Evolutionary conservation across 2,329 filamentous ascomycete species (phyloP), one percentile per base, ranked within the genome.

Genomic region (Venturia carpophila): DNA sequence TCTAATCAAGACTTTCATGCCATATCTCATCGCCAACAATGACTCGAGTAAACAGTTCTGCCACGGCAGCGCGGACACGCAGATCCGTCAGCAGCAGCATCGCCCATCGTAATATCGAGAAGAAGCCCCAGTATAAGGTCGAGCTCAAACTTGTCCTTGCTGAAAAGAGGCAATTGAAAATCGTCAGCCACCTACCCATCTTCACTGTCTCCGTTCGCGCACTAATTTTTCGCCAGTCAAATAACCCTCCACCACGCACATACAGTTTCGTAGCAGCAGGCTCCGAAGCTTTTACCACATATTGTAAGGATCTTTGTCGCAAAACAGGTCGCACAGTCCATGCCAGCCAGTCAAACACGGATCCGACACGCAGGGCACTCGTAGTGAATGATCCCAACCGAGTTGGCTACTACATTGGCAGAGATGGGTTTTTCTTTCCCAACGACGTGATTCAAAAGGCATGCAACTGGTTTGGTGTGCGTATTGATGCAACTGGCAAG

Each of bases 391-490:
- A 79, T 61, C 79, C 76, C 15, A 79, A 82, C 63, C 79, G 81
- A 66, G 74, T 87, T 2, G 84, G 83, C 1, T 80, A 84, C 69
- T 83, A 87, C 71, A 80, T 86, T 61, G 80, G 85, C 69, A 80
- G 84, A 49, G 80, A 87, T 67, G 85, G 85, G 19, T 84, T 85
- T 71, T 84, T 87, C 71, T 87, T 88, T 67, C 83, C 83, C 7
- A 80, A 80, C 66, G 75, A 80, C n/a, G 79, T 87, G 66, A 82
- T 88, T 47, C 79, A 81, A 55, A 76, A 81, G 66, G 83, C 83
- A 43, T 86, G 84, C 74, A 55, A 58, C 15, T 42, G 45, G 55
- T 66, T 43, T 24, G 42, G 49, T n/a, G 27, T 43, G 21, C n/a
- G 21, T 62, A 37, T 49, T 45, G 61, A 60, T 34, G 58, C 45